Evolutionary conservation across 176 grass and related monocot genomes (phyloP).

Genomic region (Oryza meridionalis): DNA sequence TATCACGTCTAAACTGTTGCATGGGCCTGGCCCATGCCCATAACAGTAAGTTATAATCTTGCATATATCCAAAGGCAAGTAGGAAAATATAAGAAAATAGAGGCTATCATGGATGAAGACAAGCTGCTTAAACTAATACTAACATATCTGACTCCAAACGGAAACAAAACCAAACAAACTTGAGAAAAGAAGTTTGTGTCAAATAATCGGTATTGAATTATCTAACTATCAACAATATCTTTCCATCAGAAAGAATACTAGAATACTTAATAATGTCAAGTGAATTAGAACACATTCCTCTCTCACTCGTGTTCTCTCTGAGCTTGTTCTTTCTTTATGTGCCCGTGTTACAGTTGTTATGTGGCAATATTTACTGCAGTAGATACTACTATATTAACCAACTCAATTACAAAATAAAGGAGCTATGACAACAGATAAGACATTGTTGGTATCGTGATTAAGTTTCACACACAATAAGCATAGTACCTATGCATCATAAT

Average conservation of each 20-base stretch:
- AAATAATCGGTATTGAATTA: constrained; percentile 24
- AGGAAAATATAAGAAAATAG: background rate
- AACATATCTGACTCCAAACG: background rate
- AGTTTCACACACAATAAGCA: background rate
- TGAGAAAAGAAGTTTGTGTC: constrained; percentile 29
- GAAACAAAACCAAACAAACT: background rate
- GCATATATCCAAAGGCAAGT: constrained; percentile 11
- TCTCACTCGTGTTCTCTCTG: no score
- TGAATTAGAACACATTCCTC: no score
- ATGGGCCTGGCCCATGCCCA: no score
- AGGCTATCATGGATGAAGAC: background rate
- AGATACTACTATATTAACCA: constrained; percentile 23
- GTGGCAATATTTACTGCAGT: constrained; percentile 3
- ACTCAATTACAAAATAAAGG: background rate
- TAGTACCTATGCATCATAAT: background rate
- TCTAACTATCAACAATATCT: background rate
- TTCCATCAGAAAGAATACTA: no score
- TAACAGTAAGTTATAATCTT: constrained; percentile 16
- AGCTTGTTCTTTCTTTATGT: background rate
- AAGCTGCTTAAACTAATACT: constrained; percentile 19
- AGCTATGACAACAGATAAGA: background rate
- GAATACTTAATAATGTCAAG: no score
- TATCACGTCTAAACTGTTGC: no score
- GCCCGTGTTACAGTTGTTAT: constrained; percentile 1
- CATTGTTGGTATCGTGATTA: constrained; percentile 16